Evolutionary conservation across 2,329 filamentous ascomycete genomes (phyloP).

Genomic region (Botrytis fragariae): DNA sequence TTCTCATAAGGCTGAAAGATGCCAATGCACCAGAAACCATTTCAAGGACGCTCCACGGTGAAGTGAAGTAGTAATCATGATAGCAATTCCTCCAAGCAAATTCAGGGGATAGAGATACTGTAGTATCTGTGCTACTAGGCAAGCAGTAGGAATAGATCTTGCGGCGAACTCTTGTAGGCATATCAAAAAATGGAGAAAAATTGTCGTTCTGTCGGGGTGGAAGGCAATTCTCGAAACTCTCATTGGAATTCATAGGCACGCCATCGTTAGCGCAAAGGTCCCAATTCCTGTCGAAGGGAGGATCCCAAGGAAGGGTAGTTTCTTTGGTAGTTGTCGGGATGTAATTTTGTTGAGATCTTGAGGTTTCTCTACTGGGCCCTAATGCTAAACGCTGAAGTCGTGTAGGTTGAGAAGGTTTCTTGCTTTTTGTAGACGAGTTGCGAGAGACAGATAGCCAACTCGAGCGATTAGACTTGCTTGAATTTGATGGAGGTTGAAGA

Average conservation of each 20-base stretch:
- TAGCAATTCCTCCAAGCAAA: constrained; percentile 34
- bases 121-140: constrained; percentile 23
- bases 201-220: background rate
- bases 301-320: constrained; percentile 10
- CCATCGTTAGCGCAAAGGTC: constrained; percentile 21
- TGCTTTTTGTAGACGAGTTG: constrained; percentile 7
- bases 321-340: background rate
- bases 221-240: constrained; percentile 7
- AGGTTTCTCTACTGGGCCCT: background rate
- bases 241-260: background rate
- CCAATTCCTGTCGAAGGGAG: constrained; percentile 23
- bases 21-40: constrained; percentile 29
- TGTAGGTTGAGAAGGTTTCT: background rate
- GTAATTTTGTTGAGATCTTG: background rate
- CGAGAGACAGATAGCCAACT: constrained; percentile 12
- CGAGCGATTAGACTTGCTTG: constrained; percentile 4
- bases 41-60: constrained; percentile 32
- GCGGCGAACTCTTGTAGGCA: constrained; percentile 28
- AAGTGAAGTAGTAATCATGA: constrained; percentile 29
- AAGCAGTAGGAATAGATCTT: constrained; percentile 35
- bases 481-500: background rate
- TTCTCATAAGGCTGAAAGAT: constrained; percentile 27
- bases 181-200: constrained; percentile 22
- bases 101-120: constrained; percentile 31
- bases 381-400: background rate